These are phyloP conservation scores for Alternaria sp. DNA, from an alignment of 2,329 filamentous ascomycete species.

Conservation along the genomic window DNA sequence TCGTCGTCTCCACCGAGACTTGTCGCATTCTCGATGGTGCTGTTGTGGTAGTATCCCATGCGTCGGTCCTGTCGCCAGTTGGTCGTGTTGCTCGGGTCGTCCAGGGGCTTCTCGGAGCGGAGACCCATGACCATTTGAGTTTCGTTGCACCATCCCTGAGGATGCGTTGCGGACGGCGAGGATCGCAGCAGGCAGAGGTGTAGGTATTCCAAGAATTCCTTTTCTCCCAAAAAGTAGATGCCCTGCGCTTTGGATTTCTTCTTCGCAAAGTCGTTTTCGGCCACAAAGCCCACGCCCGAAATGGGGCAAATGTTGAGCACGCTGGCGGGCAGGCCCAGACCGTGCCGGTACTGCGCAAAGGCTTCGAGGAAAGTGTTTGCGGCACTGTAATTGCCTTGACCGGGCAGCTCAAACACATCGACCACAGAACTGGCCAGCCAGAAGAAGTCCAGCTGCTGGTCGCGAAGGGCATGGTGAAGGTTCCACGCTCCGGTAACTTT, in stretches of 20 bases:
- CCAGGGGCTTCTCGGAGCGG: no score
- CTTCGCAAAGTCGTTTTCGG: background rate
- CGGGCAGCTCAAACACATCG: background rate
- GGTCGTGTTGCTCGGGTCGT: no score
- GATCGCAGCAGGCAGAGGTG: no score
- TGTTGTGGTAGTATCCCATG: no score
- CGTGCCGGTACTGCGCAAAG: background rate
- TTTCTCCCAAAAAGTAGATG: background rate
- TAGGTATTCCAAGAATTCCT: background rate
- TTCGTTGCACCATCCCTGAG: no score
- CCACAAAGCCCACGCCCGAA: conserved; percentile 50
- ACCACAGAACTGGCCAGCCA: background rate
- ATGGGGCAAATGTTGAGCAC: conserved; percentile 63
- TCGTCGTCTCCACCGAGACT: no score
- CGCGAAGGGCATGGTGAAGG: conserved; percentile 22
- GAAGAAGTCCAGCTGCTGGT: background rate
- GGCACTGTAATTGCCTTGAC: background rate
- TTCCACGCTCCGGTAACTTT: conserved; percentile 48
- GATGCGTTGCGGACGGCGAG: no score
- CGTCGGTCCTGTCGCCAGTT: no score
- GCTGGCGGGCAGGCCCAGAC: conserved; percentile 6
- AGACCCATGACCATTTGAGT: no score
- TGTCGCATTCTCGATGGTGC: no score
- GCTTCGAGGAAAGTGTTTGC: background rate
- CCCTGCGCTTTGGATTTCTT: background rate